phyloP scores from a whole-genome alignment of 192 early-diverging fungal genomes.

The Coemansia sp. region DNA sequence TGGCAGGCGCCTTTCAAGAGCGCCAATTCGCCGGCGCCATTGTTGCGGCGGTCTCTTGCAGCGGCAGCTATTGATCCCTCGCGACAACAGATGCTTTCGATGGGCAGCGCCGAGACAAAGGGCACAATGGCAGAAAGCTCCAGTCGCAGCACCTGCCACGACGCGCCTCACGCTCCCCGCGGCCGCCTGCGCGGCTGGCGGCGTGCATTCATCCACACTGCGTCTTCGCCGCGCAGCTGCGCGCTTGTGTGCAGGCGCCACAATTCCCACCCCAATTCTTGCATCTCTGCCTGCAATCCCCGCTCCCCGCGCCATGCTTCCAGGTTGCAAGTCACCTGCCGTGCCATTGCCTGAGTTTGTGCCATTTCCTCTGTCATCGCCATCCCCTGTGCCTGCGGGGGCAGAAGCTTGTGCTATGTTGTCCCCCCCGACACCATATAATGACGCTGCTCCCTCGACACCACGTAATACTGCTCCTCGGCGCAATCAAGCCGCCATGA shows the following conservation, averaged over 20 bases:
- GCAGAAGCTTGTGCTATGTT: not conserved
- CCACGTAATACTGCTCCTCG: not conserved
- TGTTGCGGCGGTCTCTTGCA: not conserved
- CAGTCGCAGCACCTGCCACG: slow-evolving; percentile 13
- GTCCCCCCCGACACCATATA: too few species aligned
- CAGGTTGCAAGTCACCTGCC: slow-evolving; percentile 6
- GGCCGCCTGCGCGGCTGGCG: slow-evolving; percentile 1
- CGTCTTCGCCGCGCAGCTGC: slow-evolving; percentile 25
- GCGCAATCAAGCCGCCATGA: not conserved
- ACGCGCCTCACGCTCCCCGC: slow-evolving; percentile 11
- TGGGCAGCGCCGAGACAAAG: slow-evolving; percentile 3
- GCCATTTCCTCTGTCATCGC: not conserved
- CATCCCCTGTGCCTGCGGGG: not conserved
- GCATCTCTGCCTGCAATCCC: slow-evolving; percentile 6
- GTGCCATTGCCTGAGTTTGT: slow-evolving; percentile 2
- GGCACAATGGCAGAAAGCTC: not conserved
- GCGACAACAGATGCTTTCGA: slow-evolving; percentile 1
- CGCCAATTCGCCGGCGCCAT: not conserved
- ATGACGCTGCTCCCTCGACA: not conserved
- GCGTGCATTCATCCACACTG: slow-evolving; percentile 4
- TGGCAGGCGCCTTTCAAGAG: not conserved
- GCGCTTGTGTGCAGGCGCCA: slow-evolving; percentile 8
- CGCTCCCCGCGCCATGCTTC: slow-evolving; percentile 14
- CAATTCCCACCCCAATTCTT: slow-evolving; percentile 17
- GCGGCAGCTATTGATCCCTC: slow-evolving; percentile 9